These are phyloP conservation scores for Clonostachys solani DNA, from an alignment of 2,329 filamentous ascomycete genomes.

Conservation along the genomic window DNA sequence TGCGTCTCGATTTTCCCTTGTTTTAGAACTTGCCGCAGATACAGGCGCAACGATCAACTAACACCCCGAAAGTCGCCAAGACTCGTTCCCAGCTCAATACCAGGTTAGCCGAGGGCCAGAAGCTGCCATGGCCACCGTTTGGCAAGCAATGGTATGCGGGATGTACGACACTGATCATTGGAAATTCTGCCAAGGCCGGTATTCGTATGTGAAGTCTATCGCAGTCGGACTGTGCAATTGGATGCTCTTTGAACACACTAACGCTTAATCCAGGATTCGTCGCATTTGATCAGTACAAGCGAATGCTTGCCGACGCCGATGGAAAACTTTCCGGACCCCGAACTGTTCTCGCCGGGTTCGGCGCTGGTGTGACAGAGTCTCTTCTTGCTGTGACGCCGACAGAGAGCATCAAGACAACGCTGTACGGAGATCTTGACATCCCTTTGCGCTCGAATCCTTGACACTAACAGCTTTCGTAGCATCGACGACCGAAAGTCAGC, in stretches of 20 bases:
- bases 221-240: background rate
- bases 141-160: constrained; percentile 95
- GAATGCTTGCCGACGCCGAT: constrained; percentile 72
- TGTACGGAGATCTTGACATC: constrained; percentile 39
- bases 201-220: constrained; percentile 60
- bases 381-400: constrained; percentile 92
- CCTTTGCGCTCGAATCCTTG: background rate
- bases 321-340: constrained; percentile 87
- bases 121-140: constrained; percentile 92
- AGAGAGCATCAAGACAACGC: constrained; percentile 96
- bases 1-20: constrained; percentile 34
- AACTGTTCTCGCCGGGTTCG: constrained; percentile 90
- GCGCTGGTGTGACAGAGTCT: constrained; percentile 91
- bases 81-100: constrained; percentile 91
- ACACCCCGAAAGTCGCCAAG: constrained; percentile 67
- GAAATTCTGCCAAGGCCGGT: constrained; percentile 93
- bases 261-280: constrained; percentile 56
- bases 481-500: constrained; percentile 91
- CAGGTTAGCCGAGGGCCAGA: constrained; percentile 73
- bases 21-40: background rate
- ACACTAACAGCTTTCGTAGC: constrained; percentile 31
- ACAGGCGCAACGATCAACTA: constrained; percentile 3
- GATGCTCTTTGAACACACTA: constrained; percentile 33
- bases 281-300: constrained; percentile 93
- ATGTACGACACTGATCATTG: constrained; percentile 94